Evolutionary conservation across 805 yeast genomes (phyloP).

Genomic region (Monosporozyma solicola): DNA sequence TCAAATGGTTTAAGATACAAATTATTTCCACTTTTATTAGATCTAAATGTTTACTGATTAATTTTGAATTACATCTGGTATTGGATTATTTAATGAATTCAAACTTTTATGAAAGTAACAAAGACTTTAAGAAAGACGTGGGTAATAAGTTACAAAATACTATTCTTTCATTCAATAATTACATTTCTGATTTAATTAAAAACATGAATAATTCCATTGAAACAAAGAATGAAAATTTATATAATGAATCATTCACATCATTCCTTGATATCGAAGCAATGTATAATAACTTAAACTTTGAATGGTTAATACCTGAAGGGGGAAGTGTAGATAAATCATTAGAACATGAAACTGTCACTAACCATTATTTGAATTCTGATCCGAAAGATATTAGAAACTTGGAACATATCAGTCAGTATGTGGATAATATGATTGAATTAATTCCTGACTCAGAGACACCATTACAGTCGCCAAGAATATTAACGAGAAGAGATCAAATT

Average conservation of each 20-base stretch:
- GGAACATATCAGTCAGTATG: conserved; percentile 3
- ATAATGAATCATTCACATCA: conserved; percentile 58
- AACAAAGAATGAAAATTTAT: conserved; percentile 45
- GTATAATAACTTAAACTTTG: conserved; percentile 48
- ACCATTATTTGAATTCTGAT: neutral
- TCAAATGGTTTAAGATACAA: conserved; percentile 30
- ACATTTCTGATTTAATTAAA: conserved; percentile 47
- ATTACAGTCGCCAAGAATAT: neutral
- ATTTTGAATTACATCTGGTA: conserved; percentile 46
- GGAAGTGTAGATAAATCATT: neutral
- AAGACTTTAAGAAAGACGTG: conserved; percentile 3
- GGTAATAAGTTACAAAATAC: conserved; percentile 34
- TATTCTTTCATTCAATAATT: conserved; percentile 44
- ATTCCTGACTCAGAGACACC: neutral
- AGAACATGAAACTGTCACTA: neutral
- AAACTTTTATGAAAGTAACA: conserved; percentile 10
- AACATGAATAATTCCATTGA: conserved; percentile 51
- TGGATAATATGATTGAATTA: conserved; percentile 3
- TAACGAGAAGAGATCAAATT: neutral
- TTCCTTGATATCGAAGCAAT: conserved; percentile 64
- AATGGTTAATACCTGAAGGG: conserved; percentile 24
- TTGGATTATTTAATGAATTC: conserved; percentile 16
- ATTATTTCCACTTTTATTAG: conserved; percentile 53
- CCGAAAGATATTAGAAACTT: conserved; percentile 1
- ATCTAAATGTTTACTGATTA: conserved; percentile 55